A percentile compares a stretch with the other conserved stretches of the same genome.
phyloP scores from a whole-genome alignment of 805 yeast species.

The Ogataea siamensis region DNA sequence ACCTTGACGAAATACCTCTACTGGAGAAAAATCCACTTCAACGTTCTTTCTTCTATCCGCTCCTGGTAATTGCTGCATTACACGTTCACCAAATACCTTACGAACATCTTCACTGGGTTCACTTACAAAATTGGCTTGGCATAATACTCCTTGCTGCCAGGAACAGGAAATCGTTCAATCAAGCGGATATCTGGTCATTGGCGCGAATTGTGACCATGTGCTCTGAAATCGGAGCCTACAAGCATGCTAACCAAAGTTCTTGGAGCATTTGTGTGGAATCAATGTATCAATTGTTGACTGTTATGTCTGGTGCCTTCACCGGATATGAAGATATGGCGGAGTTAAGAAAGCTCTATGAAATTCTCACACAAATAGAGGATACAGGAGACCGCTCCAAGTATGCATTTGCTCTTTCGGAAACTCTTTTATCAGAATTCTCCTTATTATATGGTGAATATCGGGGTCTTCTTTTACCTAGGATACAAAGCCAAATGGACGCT shows the following conservation, averaged over 20 bases:
- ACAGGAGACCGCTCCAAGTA: neutral
- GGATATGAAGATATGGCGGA: slow-evolving; percentile 5
- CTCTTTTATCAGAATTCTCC: neutral
- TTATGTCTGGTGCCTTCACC: neutral
- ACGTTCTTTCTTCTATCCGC: slow-evolving; percentile 19
- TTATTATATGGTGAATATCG: neutral
- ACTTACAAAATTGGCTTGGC: slow-evolving; percentile 27
- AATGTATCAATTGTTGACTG: neutral
- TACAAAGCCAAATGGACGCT: too few species aligned
- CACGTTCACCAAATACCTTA: slow-evolving; percentile 18
- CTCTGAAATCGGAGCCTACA: neutral
- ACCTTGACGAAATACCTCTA: slow-evolving; percentile 14
- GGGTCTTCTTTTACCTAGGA: neutral
- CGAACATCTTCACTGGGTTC: slow-evolving; percentile 26
- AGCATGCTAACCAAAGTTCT: neutral
- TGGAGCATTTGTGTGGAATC: neutral
- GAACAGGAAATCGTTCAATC: slow-evolving; percentile 8
- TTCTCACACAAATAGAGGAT: neutral
- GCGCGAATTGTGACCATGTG: slow-evolving; percentile 11
- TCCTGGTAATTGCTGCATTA: slow-evolving; percentile 17
- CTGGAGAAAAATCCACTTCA: slow-evolving; percentile 12
- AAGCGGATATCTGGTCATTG: slow-evolving; percentile 22
- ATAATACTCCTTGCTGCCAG: slow-evolving; percentile 12
- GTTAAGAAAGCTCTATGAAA: neutral
- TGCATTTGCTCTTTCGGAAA: neutral